These are phyloP conservation scores for Fraxinus sp. DNA, from an alignment of 305 asterid species.

Conservation along the genomic window DNA sequence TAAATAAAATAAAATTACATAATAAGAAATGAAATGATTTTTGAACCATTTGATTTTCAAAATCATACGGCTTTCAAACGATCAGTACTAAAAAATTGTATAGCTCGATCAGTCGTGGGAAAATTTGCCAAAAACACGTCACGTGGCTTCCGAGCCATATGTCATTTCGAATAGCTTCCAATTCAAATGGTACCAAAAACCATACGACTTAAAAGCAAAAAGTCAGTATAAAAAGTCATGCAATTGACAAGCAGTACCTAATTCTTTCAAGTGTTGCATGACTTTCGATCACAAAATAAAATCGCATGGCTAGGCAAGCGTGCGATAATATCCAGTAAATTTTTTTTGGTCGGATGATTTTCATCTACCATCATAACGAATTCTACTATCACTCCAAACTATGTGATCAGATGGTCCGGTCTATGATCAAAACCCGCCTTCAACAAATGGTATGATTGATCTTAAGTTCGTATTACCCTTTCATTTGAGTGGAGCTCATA, in stretches of 20 bases:
- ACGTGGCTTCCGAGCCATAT: neutral
- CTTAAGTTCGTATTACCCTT: too few relatives aligned
- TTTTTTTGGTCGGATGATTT: neutral
- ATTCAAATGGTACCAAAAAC: neutral
- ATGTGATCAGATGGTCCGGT: neutral
- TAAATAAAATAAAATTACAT: too few relatives aligned
- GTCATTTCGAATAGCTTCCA: neutral
- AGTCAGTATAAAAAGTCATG: neutral
- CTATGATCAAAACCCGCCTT: neutral
- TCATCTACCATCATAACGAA: neutral
- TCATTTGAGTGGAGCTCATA: too few relatives aligned
- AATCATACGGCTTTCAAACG: neutral
- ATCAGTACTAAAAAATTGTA: too few relatives aligned
- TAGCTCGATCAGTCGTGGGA: neutral
- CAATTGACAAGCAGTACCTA: neutral
- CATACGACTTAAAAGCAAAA: neutral
- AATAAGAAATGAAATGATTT: too few relatives aligned
- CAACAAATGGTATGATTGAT: too few relatives aligned
- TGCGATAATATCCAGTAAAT: neutral
- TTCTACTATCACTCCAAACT: neutral
- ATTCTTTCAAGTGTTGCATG: neutral
- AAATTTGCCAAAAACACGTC: neutral
- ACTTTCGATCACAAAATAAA: neutral
- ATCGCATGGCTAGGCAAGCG: neutral
- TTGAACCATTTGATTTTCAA: too few relatives aligned